Base-by-base conservation (phyloP, 164 flowering plant species). In the Umbilicus rupestris region DNA sequence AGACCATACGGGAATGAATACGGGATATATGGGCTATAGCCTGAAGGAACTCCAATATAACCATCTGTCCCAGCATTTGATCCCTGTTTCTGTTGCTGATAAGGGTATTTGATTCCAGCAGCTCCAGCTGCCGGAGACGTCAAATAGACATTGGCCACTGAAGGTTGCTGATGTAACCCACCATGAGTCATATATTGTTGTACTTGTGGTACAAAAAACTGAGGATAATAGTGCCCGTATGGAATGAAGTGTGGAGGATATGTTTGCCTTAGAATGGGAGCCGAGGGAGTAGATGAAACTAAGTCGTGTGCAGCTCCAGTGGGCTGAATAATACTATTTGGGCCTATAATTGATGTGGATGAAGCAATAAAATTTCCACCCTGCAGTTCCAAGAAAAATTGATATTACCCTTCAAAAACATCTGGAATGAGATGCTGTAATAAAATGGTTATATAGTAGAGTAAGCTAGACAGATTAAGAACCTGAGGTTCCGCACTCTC, bases 121-220 rank as follows among this genome's bases (percentile, higher is more conserved):
- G 77, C 74, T 26, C 19, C 60, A 68, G 79, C 67, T 37, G 79
- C 71, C 64, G 77, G 58, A 45, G 80, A 74, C 39, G 84, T 68
- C 50, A 79, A 47, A 65, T 73, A 82, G 14, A 78, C 37, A 66
- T 73, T 77, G 26, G 78, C 79, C 57, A 80, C 39, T 67, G 83
- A 62, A 50, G 84, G 75, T 63, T 81, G 88, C 63, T 78, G 84
- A 55, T 78, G 80, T 31, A 81, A 80, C 37, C 81, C 83, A 70
- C 73, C 70, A 63, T 74, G 80, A 69, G 79, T 69, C 46, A 80
- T 35, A 52, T 67, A 76, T 37, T 80, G 87, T 42, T 78, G 88
- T 11, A 77, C 70, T 45, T 76, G 81, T 8, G 84, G 77, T 69
- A 81, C 39, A 58, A 72, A 82, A 37, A 67, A 74, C 9, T 83